A percentile compares a stretch with the other conserved stretches of the same genome.
Evolutionary conservation across 148 eudicot species (phyloP).

Genomic region (Fagopyrum homotropicum): DNA sequence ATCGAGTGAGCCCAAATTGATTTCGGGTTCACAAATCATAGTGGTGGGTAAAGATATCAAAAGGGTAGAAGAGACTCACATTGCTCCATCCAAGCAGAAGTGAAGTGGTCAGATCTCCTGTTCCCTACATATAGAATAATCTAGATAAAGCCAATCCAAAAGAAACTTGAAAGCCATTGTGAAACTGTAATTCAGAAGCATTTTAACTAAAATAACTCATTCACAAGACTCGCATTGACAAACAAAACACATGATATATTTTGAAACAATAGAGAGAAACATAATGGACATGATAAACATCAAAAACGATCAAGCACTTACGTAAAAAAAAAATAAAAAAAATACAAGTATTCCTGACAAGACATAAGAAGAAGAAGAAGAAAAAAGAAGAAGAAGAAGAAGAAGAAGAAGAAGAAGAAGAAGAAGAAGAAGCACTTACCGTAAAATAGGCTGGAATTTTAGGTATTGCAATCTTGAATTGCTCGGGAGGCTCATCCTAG

Average conservation of each 20-base stretch:
- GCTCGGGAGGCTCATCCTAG: constrained; percentile 68
- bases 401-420: no score
- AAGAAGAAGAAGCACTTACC: constrained; percentile 27
- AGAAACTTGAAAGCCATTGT: neutral
- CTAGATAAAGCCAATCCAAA: neutral
- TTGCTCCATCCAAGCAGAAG: constrained; percentile 97
- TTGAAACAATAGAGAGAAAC: no score
- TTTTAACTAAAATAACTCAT: neutral
- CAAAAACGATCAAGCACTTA: no score
- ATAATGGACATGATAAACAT: no score
- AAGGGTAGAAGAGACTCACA: constrained; percentile 34
- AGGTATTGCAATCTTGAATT: constrained; percentile 85
- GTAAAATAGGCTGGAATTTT: constrained; percentile 96
- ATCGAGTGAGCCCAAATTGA: neutral
- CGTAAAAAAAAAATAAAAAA: no score
- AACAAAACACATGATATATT: neutral
- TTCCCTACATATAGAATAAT: constrained; percentile 46
- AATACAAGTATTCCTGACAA: neutral
- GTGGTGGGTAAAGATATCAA: neutral
- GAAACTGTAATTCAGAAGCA: neutral
- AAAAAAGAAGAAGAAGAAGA: no score
- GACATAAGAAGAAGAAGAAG: neutral
- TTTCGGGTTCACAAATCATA: neutral
- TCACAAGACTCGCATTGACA: neutral
- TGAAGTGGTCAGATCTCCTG: constrained; percentile 88